Conservation (phyloP, 345 rosid species). For the Litchi chinensis region DNA sequence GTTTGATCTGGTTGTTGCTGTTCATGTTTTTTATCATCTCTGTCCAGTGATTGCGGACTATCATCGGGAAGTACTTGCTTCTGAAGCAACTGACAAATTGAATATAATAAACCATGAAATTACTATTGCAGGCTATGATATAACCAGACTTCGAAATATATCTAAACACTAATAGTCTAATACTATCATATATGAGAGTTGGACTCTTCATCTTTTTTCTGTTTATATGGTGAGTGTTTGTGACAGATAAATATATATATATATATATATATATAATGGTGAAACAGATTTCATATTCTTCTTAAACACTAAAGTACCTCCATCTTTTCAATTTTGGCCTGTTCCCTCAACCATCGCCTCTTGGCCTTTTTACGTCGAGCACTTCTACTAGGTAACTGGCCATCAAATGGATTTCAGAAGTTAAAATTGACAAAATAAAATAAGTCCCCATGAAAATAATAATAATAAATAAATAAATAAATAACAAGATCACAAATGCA, state of each 20-base stretch:
- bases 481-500: not conserved
- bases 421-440: slow-evolving; percentile 15
- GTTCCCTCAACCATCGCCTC: slow-evolving; percentile 76
- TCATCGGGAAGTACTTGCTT: slow-evolving; percentile 38
- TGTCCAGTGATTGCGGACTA: slow-evolving; percentile 40
- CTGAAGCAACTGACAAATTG: slow-evolving; percentile 45
- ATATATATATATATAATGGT: no score
- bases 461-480: not conserved
- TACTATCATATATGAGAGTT: not conserved
- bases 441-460: not conserved
- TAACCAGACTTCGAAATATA: not conserved
- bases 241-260: slow-evolving; percentile 21
- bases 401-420: slow-evolving; percentile 26
- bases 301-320: slow-evolving; percentile 45
- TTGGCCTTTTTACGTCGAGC: slow-evolving; percentile 91
- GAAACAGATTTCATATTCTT: slow-evolving; percentile 1
- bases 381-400: slow-evolving; percentile 81
- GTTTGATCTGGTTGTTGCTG: slow-evolving; percentile 26
- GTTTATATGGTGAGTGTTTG: not conserved
- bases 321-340: slow-evolving; percentile 55
- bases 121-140: slow-evolving; percentile 15
- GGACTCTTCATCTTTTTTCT: not conserved
- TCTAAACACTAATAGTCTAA: not conserved
- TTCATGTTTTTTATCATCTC: slow-evolving; percentile 35
- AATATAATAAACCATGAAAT: slow-evolving; percentile 4